These are phyloP conservation scores for Termitomyces sp. DNA, from an alignment of 768 basidiomycete genomes.

Conservation along the genomic window DNA sequence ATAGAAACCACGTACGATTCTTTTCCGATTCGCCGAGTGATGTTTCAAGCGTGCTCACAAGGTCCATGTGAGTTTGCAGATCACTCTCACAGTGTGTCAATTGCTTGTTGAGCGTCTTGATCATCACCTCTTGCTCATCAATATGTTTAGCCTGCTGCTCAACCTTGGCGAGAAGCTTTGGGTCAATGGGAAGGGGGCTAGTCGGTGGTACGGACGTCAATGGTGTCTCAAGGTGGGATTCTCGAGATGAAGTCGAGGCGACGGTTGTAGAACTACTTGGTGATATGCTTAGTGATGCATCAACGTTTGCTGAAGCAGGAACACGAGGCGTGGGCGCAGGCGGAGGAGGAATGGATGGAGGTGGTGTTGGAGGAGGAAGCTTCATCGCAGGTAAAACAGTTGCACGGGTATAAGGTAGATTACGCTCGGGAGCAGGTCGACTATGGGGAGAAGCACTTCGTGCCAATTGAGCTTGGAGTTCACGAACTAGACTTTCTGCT, in stretches of 20 bases:
- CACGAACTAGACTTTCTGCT: conserved; percentile 66
- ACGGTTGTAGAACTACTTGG: conserved; percentile 49
- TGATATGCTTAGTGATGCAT: conserved; percentile 51
- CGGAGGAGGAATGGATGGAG: conserved; percentile 82
- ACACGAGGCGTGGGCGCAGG: conserved; percentile 72
- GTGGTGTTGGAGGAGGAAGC: conserved; percentile 83
- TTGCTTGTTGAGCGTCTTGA: conserved; percentile 92
- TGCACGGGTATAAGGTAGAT: conserved; percentile 47
- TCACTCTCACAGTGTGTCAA: conserved; percentile 90
- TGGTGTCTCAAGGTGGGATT: conserved; percentile 67
- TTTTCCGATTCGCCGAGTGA: conserved; percentile 91
- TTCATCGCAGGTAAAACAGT: conserved; percentile 64
- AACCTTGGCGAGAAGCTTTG: conserved; percentile 51
- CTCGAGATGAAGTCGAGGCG: conserved; percentile 54
- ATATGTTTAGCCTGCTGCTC: conserved; percentile 73
- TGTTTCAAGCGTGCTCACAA: conserved; percentile 77
- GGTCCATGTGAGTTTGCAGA: conserved; percentile 87
- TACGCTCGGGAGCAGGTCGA: conserved; percentile 48
- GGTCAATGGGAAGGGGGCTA: conserved; percentile 38
- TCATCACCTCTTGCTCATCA: conserved; percentile 85
- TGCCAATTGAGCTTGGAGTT: conserved; percentile 69
- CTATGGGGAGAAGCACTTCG: conserved; percentile 54
- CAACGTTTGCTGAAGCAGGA: conserved; percentile 32
- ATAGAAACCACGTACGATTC: conserved; percentile 57
- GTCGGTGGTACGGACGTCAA: conserved; percentile 48